Conservation (phyloP, 2,329 filamentous ascomycete genomes). For the Colletotrichum camelliae region DNA sequence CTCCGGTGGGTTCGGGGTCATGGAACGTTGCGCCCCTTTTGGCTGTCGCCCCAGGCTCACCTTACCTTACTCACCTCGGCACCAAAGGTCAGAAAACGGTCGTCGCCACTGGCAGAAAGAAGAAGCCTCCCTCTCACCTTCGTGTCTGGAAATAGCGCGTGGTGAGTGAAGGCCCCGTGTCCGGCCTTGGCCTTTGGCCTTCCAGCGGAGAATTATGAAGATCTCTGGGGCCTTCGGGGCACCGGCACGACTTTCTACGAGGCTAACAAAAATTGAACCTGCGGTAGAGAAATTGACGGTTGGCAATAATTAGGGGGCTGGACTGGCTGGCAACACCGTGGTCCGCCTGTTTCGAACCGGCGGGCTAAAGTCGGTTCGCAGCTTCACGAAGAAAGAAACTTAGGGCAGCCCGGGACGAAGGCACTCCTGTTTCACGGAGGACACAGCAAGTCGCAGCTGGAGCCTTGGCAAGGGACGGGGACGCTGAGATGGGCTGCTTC, state of each 20-base stretch:
- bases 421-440: constrained; percentile 13
- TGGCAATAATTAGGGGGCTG: not conserved
- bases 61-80: not conserved
- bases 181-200: constrained; percentile 1
- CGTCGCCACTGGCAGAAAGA: not conserved
- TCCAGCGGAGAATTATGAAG: constrained; percentile 18
- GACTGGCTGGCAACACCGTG: not conserved
- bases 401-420: not conserved
- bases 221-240: constrained; percentile 14
- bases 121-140: not conserved
- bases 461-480: not conserved
- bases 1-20: not conserved
- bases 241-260: not conserved
- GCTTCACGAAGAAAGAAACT: not conserved
- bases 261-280: not conserved
- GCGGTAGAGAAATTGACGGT: not conserved
- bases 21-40: constrained; percentile 2
- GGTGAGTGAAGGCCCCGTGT: not conserved
- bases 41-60: not conserved
- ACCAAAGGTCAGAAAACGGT: no score
- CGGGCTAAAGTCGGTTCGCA: not conserved
- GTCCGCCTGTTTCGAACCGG: constrained; percentile 5
- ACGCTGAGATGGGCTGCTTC: not conserved
- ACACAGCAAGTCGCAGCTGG: not conserved
- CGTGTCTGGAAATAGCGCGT: constrained; percentile 14